These are phyloP conservation scores for Pyrenochaeta sp. DNA, from an alignment of 2,329 filamentous ascomycete species.

Conservation along the genomic window DNA sequence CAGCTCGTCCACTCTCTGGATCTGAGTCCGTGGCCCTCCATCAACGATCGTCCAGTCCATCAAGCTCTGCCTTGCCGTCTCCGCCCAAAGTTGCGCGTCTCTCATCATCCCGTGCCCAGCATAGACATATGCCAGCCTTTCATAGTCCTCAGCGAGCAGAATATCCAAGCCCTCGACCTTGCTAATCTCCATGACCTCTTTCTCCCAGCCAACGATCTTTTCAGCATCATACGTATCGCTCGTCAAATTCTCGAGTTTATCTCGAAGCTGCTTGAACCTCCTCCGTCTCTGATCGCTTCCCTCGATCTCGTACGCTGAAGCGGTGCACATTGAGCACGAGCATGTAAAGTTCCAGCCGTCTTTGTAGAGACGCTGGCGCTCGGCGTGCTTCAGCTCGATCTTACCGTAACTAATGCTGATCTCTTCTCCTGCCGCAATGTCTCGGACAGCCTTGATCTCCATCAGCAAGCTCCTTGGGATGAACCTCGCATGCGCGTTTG, in stretches of 20 bases:
- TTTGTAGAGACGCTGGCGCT: constrained; percentile 25
- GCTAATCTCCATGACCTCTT: constrained; percentile 30
- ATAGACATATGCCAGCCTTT: constrained; percentile 37
- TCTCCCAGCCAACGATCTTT: constrained; percentile 31
- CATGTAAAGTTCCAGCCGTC: constrained; percentile 33
- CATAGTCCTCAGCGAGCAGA: constrained; percentile 29
- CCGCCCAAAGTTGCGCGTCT: constrained; percentile 26
- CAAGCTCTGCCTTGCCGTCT: constrained; percentile 26
- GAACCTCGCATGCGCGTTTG: constrained; percentile 32
- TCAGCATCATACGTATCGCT: constrained; percentile 28
- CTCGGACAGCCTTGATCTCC: constrained; percentile 28
- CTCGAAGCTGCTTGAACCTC: constrained; percentile 22
- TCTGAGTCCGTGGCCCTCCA: constrained; percentile 18
- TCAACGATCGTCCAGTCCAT: constrained; percentile 29
- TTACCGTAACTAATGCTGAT: constrained; percentile 32
- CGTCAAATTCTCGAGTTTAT: constrained; percentile 22
- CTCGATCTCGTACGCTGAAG: constrained; percentile 15
- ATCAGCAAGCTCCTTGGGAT: constrained; percentile 24
- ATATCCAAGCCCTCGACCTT: constrained; percentile 26
- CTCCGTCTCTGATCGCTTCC: constrained; percentile 28
- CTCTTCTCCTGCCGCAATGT: constrained; percentile 29
- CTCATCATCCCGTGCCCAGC: constrained; percentile 19
- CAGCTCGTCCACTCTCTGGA: constrained; percentile 23
- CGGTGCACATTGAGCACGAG: constrained; percentile 29
- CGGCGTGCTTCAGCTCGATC: constrained; percentile 24